Evolutionary conservation across 164 flowering plant species (phyloP).

Genomic region (Berberis vulgaris): DNA sequence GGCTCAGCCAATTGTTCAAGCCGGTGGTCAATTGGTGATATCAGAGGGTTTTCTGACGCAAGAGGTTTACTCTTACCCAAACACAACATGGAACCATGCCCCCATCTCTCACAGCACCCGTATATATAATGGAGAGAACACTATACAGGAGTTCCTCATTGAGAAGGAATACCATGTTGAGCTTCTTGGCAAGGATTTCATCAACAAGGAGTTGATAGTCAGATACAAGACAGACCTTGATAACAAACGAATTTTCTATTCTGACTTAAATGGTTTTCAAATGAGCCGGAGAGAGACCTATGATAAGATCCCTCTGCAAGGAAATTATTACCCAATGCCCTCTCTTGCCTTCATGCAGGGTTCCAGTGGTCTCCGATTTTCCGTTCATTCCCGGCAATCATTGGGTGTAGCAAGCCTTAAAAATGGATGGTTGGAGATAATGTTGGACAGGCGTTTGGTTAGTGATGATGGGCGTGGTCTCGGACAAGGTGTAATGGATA

Average conservation of each 20-base stretch:
- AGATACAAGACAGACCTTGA: conserved; percentile 77
- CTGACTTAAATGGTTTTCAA: conserved; percentile 94
- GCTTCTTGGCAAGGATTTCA: conserved; percentile 56
- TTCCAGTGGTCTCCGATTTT: conserved; percentile 60
- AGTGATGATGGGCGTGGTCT: conserved; percentile 96
- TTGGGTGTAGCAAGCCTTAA: conserved; percentile 87
- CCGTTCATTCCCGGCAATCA: conserved; percentile 86
- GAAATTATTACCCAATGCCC: conserved; percentile 99
- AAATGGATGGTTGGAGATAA: conserved; percentile 89
- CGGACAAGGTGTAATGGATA: conserved; percentile 98
- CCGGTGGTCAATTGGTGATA: conserved; percentile 52
- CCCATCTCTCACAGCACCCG: conserved; percentile 92
- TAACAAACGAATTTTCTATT: conserved; percentile 57
- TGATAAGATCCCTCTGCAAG: conserved; percentile 90
- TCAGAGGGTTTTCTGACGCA: conserved; percentile 71
- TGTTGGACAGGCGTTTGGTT: conserved; percentile 82
- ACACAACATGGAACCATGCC: conserved; percentile 48
- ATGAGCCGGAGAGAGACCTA: conserved; percentile 93
- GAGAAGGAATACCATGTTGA: conserved; percentile 99
- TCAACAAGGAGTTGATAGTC: conserved; percentile 73
- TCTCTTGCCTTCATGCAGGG: conserved; percentile 91
- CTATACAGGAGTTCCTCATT: conserved; percentile 54
- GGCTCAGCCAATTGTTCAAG: conserved; percentile 49
- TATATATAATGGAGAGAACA: conserved; percentile 45
- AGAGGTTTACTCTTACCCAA: conserved; percentile 78